Evolutionary conservation across 2,329 filamentous ascomycete genomes (phyloP).

Genomic region (Neopestalotiopsis sp.): DNA sequence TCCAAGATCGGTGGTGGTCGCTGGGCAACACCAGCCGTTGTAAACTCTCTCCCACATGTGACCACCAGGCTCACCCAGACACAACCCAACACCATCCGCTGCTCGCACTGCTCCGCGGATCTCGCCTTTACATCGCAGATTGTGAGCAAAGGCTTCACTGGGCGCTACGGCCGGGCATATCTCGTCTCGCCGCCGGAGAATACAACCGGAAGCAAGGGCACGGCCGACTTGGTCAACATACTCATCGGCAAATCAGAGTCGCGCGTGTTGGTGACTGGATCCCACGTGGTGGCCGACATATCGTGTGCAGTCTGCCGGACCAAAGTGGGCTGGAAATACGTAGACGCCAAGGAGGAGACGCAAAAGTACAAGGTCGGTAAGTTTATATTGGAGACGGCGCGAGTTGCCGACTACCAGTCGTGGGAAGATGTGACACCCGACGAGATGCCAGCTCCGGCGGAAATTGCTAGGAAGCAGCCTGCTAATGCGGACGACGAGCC

Average conservation of each 20-base stretch:
- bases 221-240: conserved; percentile 55
- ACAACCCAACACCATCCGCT: conserved; percentile 62
- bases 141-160: conserved; percentile 69
- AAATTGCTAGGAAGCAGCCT: conserved; percentile 19
- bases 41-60: conserved; percentile 20
- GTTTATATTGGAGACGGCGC: conserved; percentile 68
- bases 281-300: conserved; percentile 69
- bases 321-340: conserved; percentile 72
- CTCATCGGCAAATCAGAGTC: conserved; percentile 58
- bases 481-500: conserved; percentile 28
- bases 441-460: conserved; percentile 28
- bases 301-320: conserved; percentile 59
- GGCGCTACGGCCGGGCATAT: conserved; percentile 67
- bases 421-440: conserved; percentile 55
- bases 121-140: conserved; percentile 66
- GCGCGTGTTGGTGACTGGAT: conserved; percentile 65
- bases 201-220: conserved; percentile 19
- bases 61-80: conserved; percentile 43
- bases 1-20: conserved; percentile 23
- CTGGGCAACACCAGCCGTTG: conserved; percentile 15
- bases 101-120: conserved; percentile 62
- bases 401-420: conserved; percentile 54
- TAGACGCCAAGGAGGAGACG: conserved; percentile 62
- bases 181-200: conserved; percentile 53
- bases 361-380: conserved; percentile 74